Evolutionary conservation across 2,329 filamentous ascomycete genomes (phyloP), one percentile per base, ranked within the genome.

Genomic region (Exophiala aquamarina): DNA sequence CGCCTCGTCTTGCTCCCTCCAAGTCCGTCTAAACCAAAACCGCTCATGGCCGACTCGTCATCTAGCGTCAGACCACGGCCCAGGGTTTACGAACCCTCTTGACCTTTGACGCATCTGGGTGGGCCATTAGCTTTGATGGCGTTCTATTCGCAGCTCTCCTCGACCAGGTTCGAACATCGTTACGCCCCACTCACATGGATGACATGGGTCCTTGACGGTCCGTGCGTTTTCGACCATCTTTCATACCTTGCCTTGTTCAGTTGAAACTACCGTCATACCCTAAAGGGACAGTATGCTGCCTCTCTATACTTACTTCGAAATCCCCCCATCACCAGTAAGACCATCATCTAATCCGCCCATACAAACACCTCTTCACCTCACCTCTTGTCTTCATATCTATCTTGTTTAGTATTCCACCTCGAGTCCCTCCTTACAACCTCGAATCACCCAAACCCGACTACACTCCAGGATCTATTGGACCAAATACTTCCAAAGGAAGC

Each of bases 21-120:
- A 44, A 44, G 44, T 36, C 31, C 15, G 44, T 46, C 53, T 53
- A 52, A 49, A 52, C 44, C 51, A 37, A 59, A 52, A 57, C 49
- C 41, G 49, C 31, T 45, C 48, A 52, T 50, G 49, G 53, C 49
- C 44, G 42, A 50, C 53, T 58, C 55, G 54, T 56, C 53, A 57
- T 56, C 44, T 38, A 50, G 49, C 52, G 49, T 57, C 51, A 52
- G 54, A 52, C 51, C 46, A 57, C 51, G 31, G 47, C 31, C 47
- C 54, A 54, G 52, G 54, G 49, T 48, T 46, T 51, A 32, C 47
- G 49, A 51, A 11, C 23, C 23, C 23, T 26, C 23, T 26, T 26
- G 23, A 52, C 44, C 29, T 51, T 51, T 57, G 54, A 57, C 49
- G 54, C 52, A 54, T 38, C 46, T 41, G 19, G 40, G 54, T 55